These are phyloP conservation scores for Triticum aestivum DNA, from an alignment of 176 grass and related monocot species.

Conservation along the genomic window DNA sequence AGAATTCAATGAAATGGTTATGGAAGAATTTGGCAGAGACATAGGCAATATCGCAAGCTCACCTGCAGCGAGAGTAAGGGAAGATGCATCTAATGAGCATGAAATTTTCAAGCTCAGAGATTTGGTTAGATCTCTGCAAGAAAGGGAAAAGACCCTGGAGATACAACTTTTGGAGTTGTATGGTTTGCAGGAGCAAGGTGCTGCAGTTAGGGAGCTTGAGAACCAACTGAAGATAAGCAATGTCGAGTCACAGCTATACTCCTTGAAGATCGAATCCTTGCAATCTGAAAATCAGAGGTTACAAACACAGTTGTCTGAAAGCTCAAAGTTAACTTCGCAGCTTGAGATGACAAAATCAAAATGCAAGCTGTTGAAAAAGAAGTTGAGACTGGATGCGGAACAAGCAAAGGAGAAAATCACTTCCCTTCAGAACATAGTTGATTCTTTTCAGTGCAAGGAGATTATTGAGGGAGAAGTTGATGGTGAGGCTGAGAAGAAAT, in stretches of 20 bases:
- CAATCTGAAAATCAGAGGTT: conserved; percentile 76
- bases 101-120: conserved; percentile 75
- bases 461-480: conserved; percentile 28
- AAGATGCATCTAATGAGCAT: conserved; percentile 49
- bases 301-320: conserved; percentile 49
- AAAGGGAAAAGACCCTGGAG: conserved; percentile 77
- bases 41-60: conserved; percentile 16
- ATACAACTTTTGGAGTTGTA: conserved; percentile 59
- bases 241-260: conserved; percentile 75
- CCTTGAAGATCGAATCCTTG: conserved; percentile 73
- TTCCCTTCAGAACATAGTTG: conserved; percentile 44
- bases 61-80: conserved; percentile 32
- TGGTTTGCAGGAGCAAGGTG: conserved; percentile 74
- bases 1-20: conserved; percentile 70
- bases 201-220: conserved; percentile 70
- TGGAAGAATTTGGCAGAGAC: conserved; percentile 64
- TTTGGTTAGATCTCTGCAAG: conserved; percentile 73
- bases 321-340: conserved; percentile 44
- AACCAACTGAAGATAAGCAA: conserved; percentile 80
- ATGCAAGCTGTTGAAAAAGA: conserved; percentile 62
- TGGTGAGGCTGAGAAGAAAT: conserved; percentile 42
- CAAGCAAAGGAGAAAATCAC: conserved; percentile 53
- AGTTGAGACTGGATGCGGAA: conserved; percentile 48
- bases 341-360: conserved; percentile 58
- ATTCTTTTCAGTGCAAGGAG: conserved; percentile 42